Conservation (phyloP, 2,329 filamentous ascomycete genomes). For the Penicillium olsonii region DNA sequence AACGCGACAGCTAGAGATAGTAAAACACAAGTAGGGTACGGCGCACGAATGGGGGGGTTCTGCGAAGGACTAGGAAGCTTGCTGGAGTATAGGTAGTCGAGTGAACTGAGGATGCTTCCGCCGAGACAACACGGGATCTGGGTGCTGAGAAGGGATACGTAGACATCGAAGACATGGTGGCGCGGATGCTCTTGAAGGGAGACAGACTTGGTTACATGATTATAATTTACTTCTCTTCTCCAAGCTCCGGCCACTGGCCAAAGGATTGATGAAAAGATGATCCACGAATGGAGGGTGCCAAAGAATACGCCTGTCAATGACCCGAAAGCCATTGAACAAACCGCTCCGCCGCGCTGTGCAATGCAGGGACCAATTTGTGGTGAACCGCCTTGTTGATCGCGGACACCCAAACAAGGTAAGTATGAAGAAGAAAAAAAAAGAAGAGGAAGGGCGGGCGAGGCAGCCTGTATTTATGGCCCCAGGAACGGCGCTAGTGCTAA, state of each 20-base stretch:
- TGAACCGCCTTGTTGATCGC: constrained; percentile 49
- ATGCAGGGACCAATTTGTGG: constrained; percentile 56
- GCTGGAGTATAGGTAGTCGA: too few relatives aligned
- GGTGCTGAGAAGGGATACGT: too few relatives aligned
- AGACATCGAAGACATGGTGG: too few relatives aligned
- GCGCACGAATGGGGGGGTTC: too few relatives aligned
- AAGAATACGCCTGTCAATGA: constrained; percentile 45
- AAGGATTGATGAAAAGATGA: constrained; percentile 38
- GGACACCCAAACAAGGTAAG: constrained; percentile 53
- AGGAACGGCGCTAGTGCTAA: constrained; percentile 28
- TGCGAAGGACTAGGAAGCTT: too few relatives aligned
- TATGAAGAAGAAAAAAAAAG: constrained; percentile 52
- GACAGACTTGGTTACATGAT: too few relatives aligned
- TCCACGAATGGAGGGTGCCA: constrained; percentile 34
- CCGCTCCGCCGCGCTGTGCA: constrained; percentile 58
- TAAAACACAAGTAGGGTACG: too few relatives aligned
- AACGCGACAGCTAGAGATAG: too few relatives aligned
- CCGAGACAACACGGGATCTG: too few relatives aligned
- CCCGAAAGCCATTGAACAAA: constrained; percentile 50
- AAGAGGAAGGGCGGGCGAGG: constrained; percentile 24
- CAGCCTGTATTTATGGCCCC: constrained; percentile 31
- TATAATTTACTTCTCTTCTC: too few relatives aligned
- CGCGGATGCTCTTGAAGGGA: too few relatives aligned
- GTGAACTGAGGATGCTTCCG: too few relatives aligned
- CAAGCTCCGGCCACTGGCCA: constrained; percentile 33